Evolutionary conservation across 331 rosid genomes (phyloP), one percentile per base, ranked within the genome.

Genomic region (Saraca asoca): DNA sequence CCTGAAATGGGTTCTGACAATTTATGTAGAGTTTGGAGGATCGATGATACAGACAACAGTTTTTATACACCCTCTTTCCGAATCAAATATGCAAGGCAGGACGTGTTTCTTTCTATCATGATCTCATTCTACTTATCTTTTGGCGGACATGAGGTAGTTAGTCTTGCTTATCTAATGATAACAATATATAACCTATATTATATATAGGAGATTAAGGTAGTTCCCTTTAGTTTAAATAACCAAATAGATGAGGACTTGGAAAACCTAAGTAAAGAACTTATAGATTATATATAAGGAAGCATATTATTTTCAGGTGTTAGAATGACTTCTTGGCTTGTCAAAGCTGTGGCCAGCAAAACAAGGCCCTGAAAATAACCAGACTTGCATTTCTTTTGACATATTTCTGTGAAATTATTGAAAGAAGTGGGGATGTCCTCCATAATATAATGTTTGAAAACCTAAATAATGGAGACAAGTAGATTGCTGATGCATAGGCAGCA

Each of bases 21-120:
- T 87, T 78, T 78, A 54, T 75, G 82, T 79, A 91, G 96, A 73
- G 95, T 85, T 64, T 92, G 98, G 96, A 83, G 77, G 81, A 87
- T 92, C 51, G 88, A 92, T 61, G 96, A 92, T 76, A 70, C 78
- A 33, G 98, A 92, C 82, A 92, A 92, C 77, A 92, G 98, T 82
- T 92, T 92, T 75, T 89, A 91, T 63, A 89, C 96, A 43, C 93
- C 87, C 33, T 89, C 96, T 10, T 92, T 92, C 50, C 88, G 71
- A 65, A 85, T 89, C 81, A 87, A 62, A 81, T 82, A 85, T 74
- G 96, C 96, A 35, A 89, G 95, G 78, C 98, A 92, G 85, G 96
- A 92, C 19, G 79, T 87, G 64, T 83, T 85, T 64, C 90, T 92
- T 77, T 87, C 95, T 14, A 74, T 92, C 77, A 87, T 92, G 98